Conservation (phyloP, 1,284 basidiomycete species). For the Peniophora sp. region DNA sequence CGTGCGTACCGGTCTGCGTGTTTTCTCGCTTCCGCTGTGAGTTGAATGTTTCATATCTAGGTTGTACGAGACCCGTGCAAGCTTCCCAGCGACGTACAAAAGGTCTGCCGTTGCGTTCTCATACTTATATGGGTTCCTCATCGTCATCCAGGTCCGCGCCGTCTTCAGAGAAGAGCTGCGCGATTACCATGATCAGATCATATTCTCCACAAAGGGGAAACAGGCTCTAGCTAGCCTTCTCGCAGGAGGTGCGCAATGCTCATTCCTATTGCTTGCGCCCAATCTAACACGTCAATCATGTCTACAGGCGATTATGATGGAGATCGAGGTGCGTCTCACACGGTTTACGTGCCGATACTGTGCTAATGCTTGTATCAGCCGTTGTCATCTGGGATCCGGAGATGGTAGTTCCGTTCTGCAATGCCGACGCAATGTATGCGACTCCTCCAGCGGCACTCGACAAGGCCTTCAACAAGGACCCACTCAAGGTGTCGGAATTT, state of each 20-base stretch:
- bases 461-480: slow-evolving; percentile 29
- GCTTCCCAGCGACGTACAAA: slow-evolving; percentile 35
- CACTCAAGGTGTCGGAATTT: too few relatives aligned
- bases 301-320: slow-evolving; percentile 39
- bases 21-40: not conserved
- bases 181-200: slow-evolving; percentile 32
- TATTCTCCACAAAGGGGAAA: slow-evolving; percentile 29
- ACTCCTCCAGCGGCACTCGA: slow-evolving; percentile 34
- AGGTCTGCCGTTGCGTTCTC: slow-evolving; percentile 17
- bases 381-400: slow-evolving; percentile 35
- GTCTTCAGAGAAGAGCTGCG: slow-evolving; percentile 25
- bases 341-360: too few relatives aligned
- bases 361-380: too few relatives aligned
- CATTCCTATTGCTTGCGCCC: not conserved
- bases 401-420: not conserved
- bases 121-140: too few relatives aligned
- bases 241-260: slow-evolving; percentile 25
- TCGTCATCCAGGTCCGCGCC: slow-evolving; percentile 25
- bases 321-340: slow-evolving; percentile 28
- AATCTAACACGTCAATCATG: not conserved
- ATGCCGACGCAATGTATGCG: slow-evolving; percentile 38
- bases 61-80: slow-evolving; percentile 40
- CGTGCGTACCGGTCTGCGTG: slow-evolving; percentile 18
- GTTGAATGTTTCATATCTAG: slow-evolving; percentile 12
- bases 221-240: slow-evolving; percentile 32